Base-by-base conservation (phyloP, 768 basidiomycete genomes). In the Sistotremastrum niveocremeum region DNA sequence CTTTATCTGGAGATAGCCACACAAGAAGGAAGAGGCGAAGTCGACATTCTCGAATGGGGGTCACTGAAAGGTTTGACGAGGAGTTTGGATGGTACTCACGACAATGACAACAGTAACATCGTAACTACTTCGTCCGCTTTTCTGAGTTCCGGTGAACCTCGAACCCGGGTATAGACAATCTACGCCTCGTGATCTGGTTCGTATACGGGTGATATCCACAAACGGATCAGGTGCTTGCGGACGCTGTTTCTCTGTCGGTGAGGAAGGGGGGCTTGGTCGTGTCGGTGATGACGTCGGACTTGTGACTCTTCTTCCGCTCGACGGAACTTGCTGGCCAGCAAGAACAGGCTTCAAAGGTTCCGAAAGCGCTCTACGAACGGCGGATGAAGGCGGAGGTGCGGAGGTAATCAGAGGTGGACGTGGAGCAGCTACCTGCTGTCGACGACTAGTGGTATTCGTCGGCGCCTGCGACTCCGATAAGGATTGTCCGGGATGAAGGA, bases 71-170 rank as follows among this genome's bases (percentile, higher is more conserved):
- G 34, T 30, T 49, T 4, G 41, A 31, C 5, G 11, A 10, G 47
- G 47, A 50, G 31, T 41, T 48, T 47, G 47, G 42, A 40, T 41
- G 58, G 44, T 30, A 79, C 88, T 58, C 62, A 94, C 89, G 60
- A 89, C 77, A 45, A 98, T 84, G 47, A 82, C 84, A 47, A 98
- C 89, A 56, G 78, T 83, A 37, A 97, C 94, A 51, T 94, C 88
- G 69, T 97, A 97, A 57, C 83, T 85, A 60, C 85, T 93, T 54
- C 89, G 74, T 3, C 93, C 94, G 51, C 83, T 86, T 66, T 90
- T 89, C 66, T 98, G 94, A 0, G 87, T 90, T 3, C 94, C 94
- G 49, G 78, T 72, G 61, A 93, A 98, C 10, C 75, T 71, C 37
- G 88, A 83, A 3, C 94, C 94, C 32, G 93, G 84, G 62, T 91